A percentile compares a stretch with the other conserved stretches of the same genome.
These are phyloP conservation scores for Ilex paraguariensis DNA, from an alignment of 305 asterid genomes.

Conservation along the genomic window DNA sequence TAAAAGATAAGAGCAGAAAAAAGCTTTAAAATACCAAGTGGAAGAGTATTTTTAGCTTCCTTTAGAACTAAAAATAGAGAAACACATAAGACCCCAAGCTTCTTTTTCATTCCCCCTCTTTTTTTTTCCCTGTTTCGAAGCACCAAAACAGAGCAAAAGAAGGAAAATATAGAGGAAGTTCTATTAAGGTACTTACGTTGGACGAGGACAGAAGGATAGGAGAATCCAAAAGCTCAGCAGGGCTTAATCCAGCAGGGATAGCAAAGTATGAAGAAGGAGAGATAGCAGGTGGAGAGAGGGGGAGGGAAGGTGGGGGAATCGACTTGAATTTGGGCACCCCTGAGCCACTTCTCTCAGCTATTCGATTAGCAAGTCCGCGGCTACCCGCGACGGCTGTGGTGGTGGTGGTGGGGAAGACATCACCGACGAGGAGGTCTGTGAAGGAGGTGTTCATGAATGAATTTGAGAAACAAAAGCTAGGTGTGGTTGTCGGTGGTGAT, in stretches of 20 bases:
- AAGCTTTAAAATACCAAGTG: neutral
- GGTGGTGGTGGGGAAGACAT: neutral
- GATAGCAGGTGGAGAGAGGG: neutral
- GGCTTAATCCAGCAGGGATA: constrained; percentile 4
- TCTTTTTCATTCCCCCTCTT: too few relatives aligned
- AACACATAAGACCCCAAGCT: too few relatives aligned
- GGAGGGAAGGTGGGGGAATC: neutral
- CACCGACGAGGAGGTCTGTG: neutral
- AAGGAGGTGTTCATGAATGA: neutral
- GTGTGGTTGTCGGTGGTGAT: too few relatives aligned
- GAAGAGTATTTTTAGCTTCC: too few relatives aligned
- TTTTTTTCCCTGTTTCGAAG: too few relatives aligned
- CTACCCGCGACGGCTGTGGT: neutral
- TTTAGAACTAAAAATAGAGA: too few relatives aligned
- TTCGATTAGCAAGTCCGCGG: neutral
- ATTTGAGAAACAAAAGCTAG: neutral
- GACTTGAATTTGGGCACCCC: neutral
- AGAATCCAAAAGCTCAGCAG: neutral
- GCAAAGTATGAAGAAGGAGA: constrained; percentile 2
- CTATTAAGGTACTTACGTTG: neutral
- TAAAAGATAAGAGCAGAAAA: neutral
- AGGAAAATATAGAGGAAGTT: too few relatives aligned
- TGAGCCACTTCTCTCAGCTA: constrained; percentile 2
- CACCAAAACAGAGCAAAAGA: too few relatives aligned
- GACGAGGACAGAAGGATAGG: neutral